phyloP scores from a whole-genome alignment of 176 grass and related monocot genomes.

The Carex kokanica region DNA sequence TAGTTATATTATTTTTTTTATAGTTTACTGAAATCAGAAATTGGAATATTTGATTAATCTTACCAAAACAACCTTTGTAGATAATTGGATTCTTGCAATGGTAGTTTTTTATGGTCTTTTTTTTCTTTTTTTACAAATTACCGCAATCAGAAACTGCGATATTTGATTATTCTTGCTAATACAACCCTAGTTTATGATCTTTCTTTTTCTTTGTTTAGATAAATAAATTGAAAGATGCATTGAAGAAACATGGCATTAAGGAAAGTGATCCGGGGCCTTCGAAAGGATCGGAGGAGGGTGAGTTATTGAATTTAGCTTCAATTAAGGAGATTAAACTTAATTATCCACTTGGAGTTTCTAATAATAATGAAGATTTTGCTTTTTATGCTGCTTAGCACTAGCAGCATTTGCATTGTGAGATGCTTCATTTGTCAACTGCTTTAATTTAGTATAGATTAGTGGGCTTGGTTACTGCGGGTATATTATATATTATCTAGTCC shows the following conservation, averaged over 20 bases:
- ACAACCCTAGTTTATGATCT: neutral
- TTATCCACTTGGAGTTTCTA: no score
- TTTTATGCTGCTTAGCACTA: constrained; percentile 3
- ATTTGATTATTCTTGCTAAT: neutral
- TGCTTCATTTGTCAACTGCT: neutral
- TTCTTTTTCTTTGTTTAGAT: constrained; percentile 41
- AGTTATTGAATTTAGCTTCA: constrained; percentile 29
- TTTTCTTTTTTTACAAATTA: constrained; percentile 3
- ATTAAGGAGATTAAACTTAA: no score
- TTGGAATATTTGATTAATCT: neutral
- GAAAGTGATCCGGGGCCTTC: neutral
- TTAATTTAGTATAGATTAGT: neutral
- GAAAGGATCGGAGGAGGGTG: neutral
- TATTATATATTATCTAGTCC: neutral
- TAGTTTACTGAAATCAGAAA: neutral
- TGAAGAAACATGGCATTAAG: constrained; percentile 46
- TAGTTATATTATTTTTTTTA: neutral
- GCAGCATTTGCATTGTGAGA: neutral
- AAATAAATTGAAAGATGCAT: constrained; percentile 52
- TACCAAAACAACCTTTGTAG: neutral
- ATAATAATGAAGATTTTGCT: neutral
- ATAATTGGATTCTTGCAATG: neutral
- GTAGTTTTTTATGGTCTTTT: neutral
- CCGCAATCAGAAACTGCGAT: neutral
- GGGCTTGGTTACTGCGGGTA: neutral